Conservation (phyloP, 129 eudicot species). For the Arctium minus region DNA sequence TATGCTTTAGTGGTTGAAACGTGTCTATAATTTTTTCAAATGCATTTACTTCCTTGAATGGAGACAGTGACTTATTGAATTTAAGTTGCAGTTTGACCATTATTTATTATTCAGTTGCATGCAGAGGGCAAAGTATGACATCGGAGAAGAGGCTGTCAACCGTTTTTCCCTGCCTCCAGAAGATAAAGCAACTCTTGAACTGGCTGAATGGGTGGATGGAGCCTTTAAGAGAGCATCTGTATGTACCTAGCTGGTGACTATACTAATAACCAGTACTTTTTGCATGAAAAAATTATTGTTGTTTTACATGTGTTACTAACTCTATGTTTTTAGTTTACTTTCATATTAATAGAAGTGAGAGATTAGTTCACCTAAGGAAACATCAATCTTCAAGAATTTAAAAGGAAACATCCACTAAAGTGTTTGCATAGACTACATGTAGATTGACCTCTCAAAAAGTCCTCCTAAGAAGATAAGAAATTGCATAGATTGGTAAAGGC, state of each 20-base stretch:
- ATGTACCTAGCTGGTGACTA: slow-evolving; percentile 36
- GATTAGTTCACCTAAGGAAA: neutral
- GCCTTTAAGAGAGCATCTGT: slow-evolving; percentile 91
- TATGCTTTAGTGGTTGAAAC: neutral
- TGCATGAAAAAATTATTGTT: neutral
- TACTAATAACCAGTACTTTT: neutral
- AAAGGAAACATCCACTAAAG: neutral
- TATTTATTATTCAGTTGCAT: slow-evolving; percentile 66
- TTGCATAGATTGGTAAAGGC: neutral
- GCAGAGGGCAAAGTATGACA: slow-evolving; percentile 94
- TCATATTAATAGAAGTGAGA: neutral
- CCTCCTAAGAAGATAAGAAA: too few species aligned
- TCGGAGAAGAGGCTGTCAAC: slow-evolving; percentile 94
- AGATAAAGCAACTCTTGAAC: slow-evolving; percentile 93
- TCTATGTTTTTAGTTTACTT: neutral
- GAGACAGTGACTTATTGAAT: neutral
- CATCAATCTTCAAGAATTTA: neutral
- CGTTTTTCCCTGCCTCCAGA: slow-evolving; percentile 90
- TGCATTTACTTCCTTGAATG: neutral
- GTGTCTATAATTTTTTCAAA: neutral
- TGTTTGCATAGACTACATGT: neutral
- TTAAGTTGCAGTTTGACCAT: slow-evolving; percentile 12
- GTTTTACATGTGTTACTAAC: neutral
- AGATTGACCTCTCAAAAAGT: too few species aligned
- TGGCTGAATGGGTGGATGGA: slow-evolving; percentile 97